Base-by-base conservation (phyloP, 2,329 filamentous ascomycete species). In the Talaromyces sp. region DNA sequence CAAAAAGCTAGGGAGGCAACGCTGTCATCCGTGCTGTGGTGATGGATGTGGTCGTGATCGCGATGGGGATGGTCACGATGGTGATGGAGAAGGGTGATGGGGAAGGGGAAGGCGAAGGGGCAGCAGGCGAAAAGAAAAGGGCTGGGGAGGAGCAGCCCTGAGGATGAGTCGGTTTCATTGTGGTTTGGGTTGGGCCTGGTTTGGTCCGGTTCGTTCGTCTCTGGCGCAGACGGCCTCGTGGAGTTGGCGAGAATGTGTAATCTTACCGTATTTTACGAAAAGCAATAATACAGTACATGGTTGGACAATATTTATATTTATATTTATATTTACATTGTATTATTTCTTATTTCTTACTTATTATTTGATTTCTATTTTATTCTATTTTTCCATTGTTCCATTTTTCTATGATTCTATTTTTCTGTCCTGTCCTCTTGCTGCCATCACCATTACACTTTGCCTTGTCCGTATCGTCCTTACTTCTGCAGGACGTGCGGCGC, bases 161-260 rank as follows among this genome's bases (percentile, higher is more conserved):
- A 19, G 44, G 44, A 47, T 47, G 64, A 65, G 66, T 57, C 55
- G 53, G 70, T 69, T 69, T 70, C 70, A 72, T 72, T 72, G 67
- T 61, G 44, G 52, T 60, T 59, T 56, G 42, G 42, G 42, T 54
- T 62, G 47, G 49, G 58, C 36, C 47, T 60, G 39, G 44, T 22
- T 25, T 25, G 44, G 44, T 49, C 22, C 22, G 42, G 28, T 47
- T 51, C 57, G 28, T 42, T 44, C 33, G 42, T 61, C 33, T 42
- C 42, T 61, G 36, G 55, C 28, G 58, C 59, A 62, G 60, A 59
- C n/a, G n/a, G n/a, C n/a, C 42, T 3, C 19, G 1, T 47, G 42
- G 22, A 47, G 44, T 47, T 47, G 44, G 44, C 44, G 44, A 47
- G 44, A 47, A 25, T 22, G 44, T 7, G 42, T 42, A 42, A 17